These are phyloP conservation scores for Sporisorium sorghi DNA, from an alignment of 1,284 basidiomycete genomes.

Conservation along the genomic window DNA sequence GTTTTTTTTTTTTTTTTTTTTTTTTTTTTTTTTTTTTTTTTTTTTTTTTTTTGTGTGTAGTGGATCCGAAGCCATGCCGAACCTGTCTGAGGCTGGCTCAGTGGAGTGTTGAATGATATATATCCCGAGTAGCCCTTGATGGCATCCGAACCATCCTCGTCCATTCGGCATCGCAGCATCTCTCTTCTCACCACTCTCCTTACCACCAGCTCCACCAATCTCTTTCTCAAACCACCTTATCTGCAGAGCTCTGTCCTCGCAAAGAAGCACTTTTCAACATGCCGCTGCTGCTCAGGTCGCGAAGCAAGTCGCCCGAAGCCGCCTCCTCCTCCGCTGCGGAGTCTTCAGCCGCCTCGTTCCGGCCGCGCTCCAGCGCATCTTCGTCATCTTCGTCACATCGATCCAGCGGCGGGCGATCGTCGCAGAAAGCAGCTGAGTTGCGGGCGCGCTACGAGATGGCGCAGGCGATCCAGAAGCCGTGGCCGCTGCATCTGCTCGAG, in stretches of 20 bases:
- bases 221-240: too few relatives aligned
- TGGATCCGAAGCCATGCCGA: not conserved
- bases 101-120: slow-evolving; percentile 4
- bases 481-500: slow-evolving; percentile 46
- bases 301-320: slow-evolving; percentile 22
- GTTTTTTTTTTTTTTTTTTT: slow-evolving; percentile 1
- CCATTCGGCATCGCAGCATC: not conserved
- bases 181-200: not conserved
- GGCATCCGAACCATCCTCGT: not conserved
- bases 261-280: not conserved
- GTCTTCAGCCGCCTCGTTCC: slow-evolving; percentile 22
- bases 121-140: slow-evolving; percentile 1
- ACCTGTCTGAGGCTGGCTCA: not conserved
- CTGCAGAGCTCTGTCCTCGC: too few relatives aligned
- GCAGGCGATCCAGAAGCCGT: slow-evolving; percentile 50
- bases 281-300: slow-evolving; percentile 32
- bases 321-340: not conserved
- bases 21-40: not conserved
- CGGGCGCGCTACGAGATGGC: slow-evolving; percentile 49
- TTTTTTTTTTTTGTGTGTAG: slow-evolving; percentile 1
- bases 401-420: slow-evolving; percentile 9
- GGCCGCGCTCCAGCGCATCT: slow-evolving; percentile 16
- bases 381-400: slow-evolving; percentile 13
- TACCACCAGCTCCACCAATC: not conserved
- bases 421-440: slow-evolving; percentile 30